These are phyloP conservation scores for Alternaria viburni DNA, from an alignment of 2,329 filamentous ascomycete genomes.

Conservation along the genomic window DNA sequence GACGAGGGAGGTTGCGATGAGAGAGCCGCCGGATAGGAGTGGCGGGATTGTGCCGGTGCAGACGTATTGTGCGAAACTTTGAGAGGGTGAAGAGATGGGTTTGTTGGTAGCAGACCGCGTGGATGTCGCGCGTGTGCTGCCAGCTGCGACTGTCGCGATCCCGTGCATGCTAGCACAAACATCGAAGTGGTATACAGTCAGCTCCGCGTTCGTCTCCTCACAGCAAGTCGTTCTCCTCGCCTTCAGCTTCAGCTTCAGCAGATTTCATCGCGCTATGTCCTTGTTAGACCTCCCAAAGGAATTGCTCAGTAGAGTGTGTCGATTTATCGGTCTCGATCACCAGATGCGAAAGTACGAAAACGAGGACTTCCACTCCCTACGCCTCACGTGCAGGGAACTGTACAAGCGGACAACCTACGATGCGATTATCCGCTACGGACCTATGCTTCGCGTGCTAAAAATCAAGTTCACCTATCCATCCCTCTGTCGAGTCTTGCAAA, in stretches of 20 bases:
- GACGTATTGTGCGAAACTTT: slow-evolving; percentile 38
- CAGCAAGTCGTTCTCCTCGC: neutral
- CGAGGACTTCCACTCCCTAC: too few relatives aligned
- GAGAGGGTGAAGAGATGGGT: neutral
- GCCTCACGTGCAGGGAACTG: too few relatives aligned
- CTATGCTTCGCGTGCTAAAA: too few relatives aligned
- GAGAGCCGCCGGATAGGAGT: slow-evolving; percentile 62
- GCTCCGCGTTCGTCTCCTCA: neutral
- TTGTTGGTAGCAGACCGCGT: neutral
- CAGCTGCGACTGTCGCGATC: neutral
- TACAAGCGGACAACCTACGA: too few relatives aligned
- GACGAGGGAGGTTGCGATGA: slow-evolving; percentile 89
- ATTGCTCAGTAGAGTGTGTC: neutral
- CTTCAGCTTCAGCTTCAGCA: neutral
- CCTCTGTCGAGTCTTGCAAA: neutral
- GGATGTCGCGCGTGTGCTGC: neutral
- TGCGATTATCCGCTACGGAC: too few relatives aligned
- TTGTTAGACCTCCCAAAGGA: neutral
- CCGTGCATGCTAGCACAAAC: neutral
- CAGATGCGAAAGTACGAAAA: too few relatives aligned
- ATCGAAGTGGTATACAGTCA: neutral
- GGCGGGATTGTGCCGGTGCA: slow-evolving; percentile 39
- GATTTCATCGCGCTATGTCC: neutral
- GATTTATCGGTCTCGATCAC: neutral
- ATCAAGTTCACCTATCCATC: too few relatives aligned